Evolutionary conservation across 2,329 filamentous ascomycete genomes (phyloP).

Genomic region (Neurospora crassa): DNA sequence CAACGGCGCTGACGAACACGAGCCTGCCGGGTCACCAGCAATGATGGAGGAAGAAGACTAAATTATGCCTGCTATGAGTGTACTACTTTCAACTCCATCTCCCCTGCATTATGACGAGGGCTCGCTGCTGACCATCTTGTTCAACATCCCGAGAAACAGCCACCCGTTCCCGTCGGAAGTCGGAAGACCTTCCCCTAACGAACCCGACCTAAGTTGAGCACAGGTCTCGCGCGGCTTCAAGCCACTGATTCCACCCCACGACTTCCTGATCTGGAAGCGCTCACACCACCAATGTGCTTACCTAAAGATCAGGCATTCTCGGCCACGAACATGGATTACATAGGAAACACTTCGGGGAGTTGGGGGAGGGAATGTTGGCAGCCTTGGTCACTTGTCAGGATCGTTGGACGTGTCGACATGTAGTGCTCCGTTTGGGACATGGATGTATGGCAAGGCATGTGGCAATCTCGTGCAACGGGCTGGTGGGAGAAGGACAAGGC

Average conservation of each 20-base stretch:
- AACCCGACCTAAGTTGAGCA: not conserved
- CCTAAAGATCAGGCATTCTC: not conserved
- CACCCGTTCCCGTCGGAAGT: not conserved
- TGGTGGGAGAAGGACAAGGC: not conserved
- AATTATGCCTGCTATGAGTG: no score
- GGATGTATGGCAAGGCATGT: not conserved
- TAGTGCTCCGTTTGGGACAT: no score
- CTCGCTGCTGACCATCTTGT: not conserved
- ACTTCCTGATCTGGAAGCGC: not conserved
- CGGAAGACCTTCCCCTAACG: not conserved
- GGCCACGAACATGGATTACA: not conserved
- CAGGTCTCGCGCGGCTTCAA: not conserved
- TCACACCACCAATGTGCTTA: not conserved
- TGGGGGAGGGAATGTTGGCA: not conserved
- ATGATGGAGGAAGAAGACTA: no score
- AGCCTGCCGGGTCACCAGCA: no score
- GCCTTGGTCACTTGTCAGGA: not conserved
- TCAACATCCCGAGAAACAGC: not conserved
- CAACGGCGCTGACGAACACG: no score
- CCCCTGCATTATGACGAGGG: no score
- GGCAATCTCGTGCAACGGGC: rapidly evolving
- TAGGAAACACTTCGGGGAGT: not conserved
- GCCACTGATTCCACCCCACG: not conserved
- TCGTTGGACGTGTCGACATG: not conserved
- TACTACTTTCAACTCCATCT: no score